These are phyloP conservation scores for Plenodomus lindquistii DNA, from an alignment of 2,329 filamentous ascomycete species.

Conservation along the genomic window DNA sequence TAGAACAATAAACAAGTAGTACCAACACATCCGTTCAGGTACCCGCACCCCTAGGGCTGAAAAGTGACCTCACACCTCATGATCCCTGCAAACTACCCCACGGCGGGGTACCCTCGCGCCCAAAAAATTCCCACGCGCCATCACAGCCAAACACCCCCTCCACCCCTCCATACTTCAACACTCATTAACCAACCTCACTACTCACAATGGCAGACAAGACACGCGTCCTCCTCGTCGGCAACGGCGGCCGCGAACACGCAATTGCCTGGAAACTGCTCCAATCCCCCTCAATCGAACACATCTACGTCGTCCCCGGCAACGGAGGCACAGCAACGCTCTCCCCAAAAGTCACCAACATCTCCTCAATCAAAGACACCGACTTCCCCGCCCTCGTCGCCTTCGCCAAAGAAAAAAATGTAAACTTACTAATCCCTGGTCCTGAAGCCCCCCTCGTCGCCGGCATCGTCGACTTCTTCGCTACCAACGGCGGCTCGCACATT, in stretches of 20 bases:
- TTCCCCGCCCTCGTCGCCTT: conserved; percentile 77
- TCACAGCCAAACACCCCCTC: background rate
- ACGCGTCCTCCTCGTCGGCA: conserved; percentile 79
- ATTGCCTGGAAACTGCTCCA: conserved; percentile 92
- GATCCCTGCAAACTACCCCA: conserved; percentile 22
- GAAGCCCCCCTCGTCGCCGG: conserved; percentile 94
- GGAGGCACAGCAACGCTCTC: conserved; percentile 68
- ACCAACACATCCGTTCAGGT: background rate
- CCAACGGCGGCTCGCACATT: conserved; percentile 58
- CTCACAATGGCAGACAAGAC: conserved; percentile 32
- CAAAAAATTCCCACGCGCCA: conserved; percentile 22
- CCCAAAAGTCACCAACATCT: conserved; percentile 66
- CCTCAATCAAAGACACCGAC: conserved; percentile 70
- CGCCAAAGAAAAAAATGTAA: conserved; percentile 72
- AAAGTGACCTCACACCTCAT: conserved; percentile 10
- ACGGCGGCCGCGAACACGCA: conserved; percentile 92
- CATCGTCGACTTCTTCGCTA: conserved; percentile 77
- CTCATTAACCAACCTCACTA: background rate
- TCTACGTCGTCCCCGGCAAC: conserved; percentile 74
- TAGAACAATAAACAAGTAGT: background rate
- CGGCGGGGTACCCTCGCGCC: conserved; percentile 15
- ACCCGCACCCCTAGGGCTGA: conserved; percentile 15
- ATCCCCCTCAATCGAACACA: conserved; percentile 75
- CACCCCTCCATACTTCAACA: background rate
- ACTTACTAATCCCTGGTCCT: conserved; percentile 86